Percentiles rank a stretch among this genome's conserved stretches.
These are phyloP conservation scores for Alternaria sp. DNA, from an alignment of 2,329 filamentous ascomycete species.

Conservation along the genomic window DNA sequence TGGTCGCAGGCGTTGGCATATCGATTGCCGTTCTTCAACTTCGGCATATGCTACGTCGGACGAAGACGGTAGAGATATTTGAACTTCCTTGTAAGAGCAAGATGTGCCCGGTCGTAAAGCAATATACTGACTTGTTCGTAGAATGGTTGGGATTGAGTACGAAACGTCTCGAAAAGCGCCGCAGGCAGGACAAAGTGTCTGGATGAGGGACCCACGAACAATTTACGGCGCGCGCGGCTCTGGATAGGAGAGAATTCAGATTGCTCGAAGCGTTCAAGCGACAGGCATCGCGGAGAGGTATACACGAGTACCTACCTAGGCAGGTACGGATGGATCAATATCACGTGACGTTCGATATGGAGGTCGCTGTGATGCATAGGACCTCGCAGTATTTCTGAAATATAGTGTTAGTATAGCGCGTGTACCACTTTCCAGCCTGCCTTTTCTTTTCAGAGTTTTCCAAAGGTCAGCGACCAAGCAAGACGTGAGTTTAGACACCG, in stretches of 20 bases:
- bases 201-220: neutral
- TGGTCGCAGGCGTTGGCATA: neutral
- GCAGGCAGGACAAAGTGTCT: neutral
- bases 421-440: neutral
- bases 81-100: neutral
- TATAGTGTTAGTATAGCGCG: neutral
- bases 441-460: neutral
- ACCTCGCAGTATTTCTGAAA: neutral
- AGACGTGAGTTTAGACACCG: neutral
- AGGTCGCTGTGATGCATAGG: neutral
- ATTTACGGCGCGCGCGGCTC: neutral
- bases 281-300: neutral
- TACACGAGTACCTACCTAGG: neutral
- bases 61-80: neutral
- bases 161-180: neutral
- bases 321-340: neutral
- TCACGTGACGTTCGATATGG: neutral
- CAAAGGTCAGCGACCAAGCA: neutral
- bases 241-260: neutral
- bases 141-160: neutral
- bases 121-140: neutral
- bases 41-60: neutral
- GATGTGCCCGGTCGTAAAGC: neutral
- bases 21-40: conserved; percentile 5
- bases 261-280: neutral